These are phyloP conservation scores for Trichoderma erinaceum DNA, from an alignment of 495 filamentous ascomycete species.

Conservation along the genomic window DNA sequence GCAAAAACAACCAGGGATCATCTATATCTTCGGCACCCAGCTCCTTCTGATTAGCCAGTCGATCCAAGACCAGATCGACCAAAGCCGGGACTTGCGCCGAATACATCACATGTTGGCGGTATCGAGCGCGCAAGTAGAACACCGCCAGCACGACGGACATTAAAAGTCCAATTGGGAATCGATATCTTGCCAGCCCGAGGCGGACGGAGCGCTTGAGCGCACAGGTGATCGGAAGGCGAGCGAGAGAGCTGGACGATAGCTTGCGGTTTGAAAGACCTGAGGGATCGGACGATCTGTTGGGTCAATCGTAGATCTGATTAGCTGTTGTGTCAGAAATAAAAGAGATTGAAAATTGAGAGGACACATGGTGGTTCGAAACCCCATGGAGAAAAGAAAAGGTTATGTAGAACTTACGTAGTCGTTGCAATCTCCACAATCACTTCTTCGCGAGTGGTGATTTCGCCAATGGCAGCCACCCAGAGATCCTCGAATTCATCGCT, in stretches of 20 bases:
- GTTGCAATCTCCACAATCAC: constrained; percentile 48
- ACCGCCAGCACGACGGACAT: constrained; percentile 43
- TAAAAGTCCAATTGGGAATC: constrained; percentile 80
- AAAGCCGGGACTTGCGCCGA: constrained; percentile 68
- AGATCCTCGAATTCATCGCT: constrained; percentile 89
- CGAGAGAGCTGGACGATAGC: constrained; percentile 70
- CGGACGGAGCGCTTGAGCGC: constrained; percentile 81
- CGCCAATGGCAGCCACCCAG: constrained; percentile 80
- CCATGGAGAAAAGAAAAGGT: constrained; percentile 6
- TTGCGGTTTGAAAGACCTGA: constrained; percentile 45
- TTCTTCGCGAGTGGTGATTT: constrained; percentile 76
- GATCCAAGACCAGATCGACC: constrained; percentile 73
- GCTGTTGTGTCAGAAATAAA: constrained; percentile 45
- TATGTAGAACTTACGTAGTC: constrained; percentile 54
- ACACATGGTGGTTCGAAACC: background rate
- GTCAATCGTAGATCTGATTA: constrained; percentile 69
- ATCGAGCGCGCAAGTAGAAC: constrained; percentile 52
- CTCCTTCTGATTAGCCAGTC: constrained; percentile 74
- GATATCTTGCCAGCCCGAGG: constrained; percentile 89
- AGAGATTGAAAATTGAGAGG: constrained; percentile 21
- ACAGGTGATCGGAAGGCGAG: constrained; percentile 81
- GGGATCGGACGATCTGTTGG: constrained; percentile 67
- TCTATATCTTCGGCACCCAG: constrained; percentile 58
- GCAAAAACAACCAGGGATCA: constrained; percentile 76
- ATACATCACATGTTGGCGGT: constrained; percentile 52